Base-by-base conservation (phyloP, 83 land plant species). In the Diphasiastrum complanatum region DNA sequence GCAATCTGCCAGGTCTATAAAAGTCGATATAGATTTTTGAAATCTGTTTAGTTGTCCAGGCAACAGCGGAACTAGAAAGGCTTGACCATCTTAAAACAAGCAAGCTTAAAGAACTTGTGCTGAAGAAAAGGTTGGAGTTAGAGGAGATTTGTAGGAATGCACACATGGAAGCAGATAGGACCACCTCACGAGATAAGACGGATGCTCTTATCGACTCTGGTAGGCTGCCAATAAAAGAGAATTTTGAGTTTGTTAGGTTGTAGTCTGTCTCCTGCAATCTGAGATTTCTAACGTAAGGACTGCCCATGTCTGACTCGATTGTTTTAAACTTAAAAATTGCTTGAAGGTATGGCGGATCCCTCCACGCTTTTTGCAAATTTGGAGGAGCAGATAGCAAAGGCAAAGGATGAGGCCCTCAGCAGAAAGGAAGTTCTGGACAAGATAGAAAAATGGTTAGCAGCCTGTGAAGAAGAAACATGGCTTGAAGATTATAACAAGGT, bases 401-500 rank as follows among this genome's bases (percentile, higher is more conserved):
- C 52, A 8, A 49, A 49, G 8, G 52, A 14, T 5, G 52, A 49
- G 20, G 12, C 52, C 8, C 20, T 11, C 20, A 49, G 52, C 19
- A 49, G 52, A 49, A 49, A 49, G 52, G 52, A 49, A 8, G 19
- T 49, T 11, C 10, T 49, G 52, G 52, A 49, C 6, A 49, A 22
- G 19, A 49, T 49, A 5, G 52, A 49, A 20, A 49, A 49, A 20
- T 49, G 52, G 52, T 19, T 49, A 10, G 52, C 20, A 11, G 52
- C 52, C 10, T 49, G 52, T 19, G 52, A 49, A 22, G 52, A 49
- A 22, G 52, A 49, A 49, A 49, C 19, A 8, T 49, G 52, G 52
- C 52, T 49, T 14, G 52, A 49, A 19, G 52, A 49, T 14, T 49
- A 49, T 19, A 49, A 49, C 22, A 49, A 49, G 52, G 52, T 22